These are phyloP conservation scores for Aureobasidium melanogenum DNA, from an alignment of 2,329 filamentous ascomycete species.

Conservation along the genomic window DNA sequence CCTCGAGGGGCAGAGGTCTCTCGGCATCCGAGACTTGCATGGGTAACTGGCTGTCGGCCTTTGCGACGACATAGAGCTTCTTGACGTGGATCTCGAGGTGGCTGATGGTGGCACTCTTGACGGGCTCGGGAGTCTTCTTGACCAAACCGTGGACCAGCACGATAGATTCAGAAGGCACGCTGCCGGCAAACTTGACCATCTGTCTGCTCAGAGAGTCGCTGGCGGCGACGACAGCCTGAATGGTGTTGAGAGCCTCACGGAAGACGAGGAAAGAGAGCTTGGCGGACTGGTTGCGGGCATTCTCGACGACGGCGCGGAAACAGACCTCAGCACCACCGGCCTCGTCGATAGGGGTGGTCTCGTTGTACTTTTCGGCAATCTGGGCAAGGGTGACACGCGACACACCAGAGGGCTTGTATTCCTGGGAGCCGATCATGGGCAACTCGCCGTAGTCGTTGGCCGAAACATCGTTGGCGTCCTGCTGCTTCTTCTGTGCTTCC, in stretches of 20 bases:
- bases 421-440: conserved; percentile 47
- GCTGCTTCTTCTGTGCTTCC: conserved; percentile 55
- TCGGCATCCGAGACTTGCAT: conserved; percentile 49
- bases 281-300: conserved; percentile 76
- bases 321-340: conserved; percentile 50
- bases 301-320: conserved; percentile 76
- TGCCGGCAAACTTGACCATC: conserved; percentile 89
- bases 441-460: conserved; percentile 74
- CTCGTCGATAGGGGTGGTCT: conserved; percentile 38
- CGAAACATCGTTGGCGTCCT: conserved; percentile 55
- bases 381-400: conserved; percentile 52
- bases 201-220: conserved; percentile 59
- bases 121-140: conserved; percentile 72
- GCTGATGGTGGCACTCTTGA: conserved; percentile 77
- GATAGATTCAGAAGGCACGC: conserved; percentile 69
- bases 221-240: conserved; percentile 71
- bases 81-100: conserved; percentile 79
- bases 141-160: conserved; percentile 73
- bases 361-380: conserved; percentile 55
- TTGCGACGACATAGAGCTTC: conserved; percentile 71
- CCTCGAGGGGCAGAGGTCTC: conserved; percentile 38
- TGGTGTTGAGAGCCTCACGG: conserved; percentile 62
- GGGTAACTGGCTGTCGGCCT: conserved; percentile 51
- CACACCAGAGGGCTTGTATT: conserved; percentile 43
- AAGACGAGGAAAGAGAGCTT: conserved; percentile 90